Conservation (phyloP, 1,284 basidiomycete genomes). For the Neonothopanus nambi region DNA sequence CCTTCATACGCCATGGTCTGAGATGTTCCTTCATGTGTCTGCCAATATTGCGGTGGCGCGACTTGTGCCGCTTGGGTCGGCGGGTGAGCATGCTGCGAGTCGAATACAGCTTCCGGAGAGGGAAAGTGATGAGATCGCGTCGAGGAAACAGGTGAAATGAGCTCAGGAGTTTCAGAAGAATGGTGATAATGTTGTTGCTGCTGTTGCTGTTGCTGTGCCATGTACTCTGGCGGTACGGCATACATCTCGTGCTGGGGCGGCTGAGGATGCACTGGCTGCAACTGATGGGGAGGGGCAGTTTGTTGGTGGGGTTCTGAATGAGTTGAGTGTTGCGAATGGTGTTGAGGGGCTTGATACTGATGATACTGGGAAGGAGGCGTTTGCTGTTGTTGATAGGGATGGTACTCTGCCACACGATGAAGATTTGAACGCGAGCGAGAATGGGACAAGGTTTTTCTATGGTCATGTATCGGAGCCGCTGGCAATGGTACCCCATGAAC, state of each 20-base stretch:
- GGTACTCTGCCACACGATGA: conserved; percentile 17
- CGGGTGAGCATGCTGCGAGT: conserved; percentile 11
- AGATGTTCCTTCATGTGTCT: not conserved
- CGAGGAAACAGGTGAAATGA: conserved; percentile 16
- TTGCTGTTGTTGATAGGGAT: conserved; percentile 23
- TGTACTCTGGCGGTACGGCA: conserved; percentile 22
- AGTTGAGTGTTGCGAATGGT: not conserved
- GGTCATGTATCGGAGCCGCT: conserved; percentile 9
- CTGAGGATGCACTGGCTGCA: not conserved
- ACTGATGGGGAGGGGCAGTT: not conserved
- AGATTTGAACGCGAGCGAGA: conserved; percentile 23
- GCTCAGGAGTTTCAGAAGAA: conserved; percentile 5
- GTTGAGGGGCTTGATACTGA: not conserved
- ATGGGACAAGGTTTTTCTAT: conserved; percentile 14
- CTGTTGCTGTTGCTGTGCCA: conserved; percentile 13
- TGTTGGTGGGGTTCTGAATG: not conserved
- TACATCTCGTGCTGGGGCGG: conserved; percentile 23
- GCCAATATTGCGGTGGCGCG: not conserved
- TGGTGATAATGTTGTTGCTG: not conserved
- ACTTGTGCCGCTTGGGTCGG: conserved; percentile 2
- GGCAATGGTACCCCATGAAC: conserved; percentile 12
- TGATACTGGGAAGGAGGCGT: conserved; percentile 9
- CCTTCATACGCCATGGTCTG: not conserved
- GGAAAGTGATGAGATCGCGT: conserved; percentile 15
- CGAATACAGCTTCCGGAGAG: conserved; percentile 11